These are phyloP conservation scores for Aquilaria agallochum DNA, from an alignment of 441 rosid genomes.

Conservation along the genomic window DNA sequence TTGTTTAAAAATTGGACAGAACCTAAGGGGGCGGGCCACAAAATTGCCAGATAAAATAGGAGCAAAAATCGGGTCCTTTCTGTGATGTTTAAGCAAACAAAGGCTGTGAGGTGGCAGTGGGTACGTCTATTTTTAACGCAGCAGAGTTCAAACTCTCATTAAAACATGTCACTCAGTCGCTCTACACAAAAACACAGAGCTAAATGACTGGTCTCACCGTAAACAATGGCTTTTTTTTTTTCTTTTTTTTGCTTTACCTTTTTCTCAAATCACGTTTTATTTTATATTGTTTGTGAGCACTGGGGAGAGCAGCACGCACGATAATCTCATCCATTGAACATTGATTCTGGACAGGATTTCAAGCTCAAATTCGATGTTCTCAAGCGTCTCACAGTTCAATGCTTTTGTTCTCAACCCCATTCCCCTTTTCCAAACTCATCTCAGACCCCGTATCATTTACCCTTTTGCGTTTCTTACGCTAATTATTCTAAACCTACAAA, in stretches of 20 bases:
- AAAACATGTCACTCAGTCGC: conserved; percentile 6
- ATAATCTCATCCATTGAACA: conserved; percentile 58
- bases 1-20: no score
- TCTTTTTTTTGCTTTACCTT: not conserved
- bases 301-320: conserved; percentile 18
- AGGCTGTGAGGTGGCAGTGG: no score
- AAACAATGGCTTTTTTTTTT: not conserved
- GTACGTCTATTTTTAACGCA: no score
- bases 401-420: conserved; percentile 19
- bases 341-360: conserved; percentile 16
- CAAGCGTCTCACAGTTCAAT: conserved; percentile 27
- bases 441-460: no score
- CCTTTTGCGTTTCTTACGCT: no score
- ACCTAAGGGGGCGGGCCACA: no score
- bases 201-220: conserved; percentile 7
- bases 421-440: no score
- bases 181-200: conserved; percentile 1
- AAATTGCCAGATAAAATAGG: no score
- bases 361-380: conserved; percentile 7
- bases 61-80: no score
- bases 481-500: not conserved
- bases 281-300: conserved; percentile 28
- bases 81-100: no score
- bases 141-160: not conserved
- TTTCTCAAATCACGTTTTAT: conserved; percentile 18